Evolutionary conservation across 2,329 filamentous ascomycete species (phyloP).

Genomic region (Akanthomyces uredinophilus): DNA sequence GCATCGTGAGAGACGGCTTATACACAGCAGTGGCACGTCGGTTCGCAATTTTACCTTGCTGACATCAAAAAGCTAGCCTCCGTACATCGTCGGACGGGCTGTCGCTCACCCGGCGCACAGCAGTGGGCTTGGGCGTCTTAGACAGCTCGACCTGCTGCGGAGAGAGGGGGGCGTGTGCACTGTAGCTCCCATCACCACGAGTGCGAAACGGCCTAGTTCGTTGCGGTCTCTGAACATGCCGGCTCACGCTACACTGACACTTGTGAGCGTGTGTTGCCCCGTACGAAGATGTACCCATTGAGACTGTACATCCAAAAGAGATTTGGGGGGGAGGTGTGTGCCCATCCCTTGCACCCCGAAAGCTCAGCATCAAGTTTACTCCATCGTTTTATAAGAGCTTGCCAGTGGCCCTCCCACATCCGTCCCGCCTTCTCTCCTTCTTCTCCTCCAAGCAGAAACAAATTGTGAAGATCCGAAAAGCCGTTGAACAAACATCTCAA

Average conservation of each 20-base stretch:
- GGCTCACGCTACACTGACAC: background rate
- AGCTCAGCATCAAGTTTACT: background rate
- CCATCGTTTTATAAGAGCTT: constrained; percentile 6
- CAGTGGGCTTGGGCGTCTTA: background rate
- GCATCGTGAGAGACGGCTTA: background rate
- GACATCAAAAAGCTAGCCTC: background rate
- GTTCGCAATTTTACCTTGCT: background rate
- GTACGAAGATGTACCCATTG: background rate
- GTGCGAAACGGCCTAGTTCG: background rate
- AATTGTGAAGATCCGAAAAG: background rate
- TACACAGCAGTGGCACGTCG: background rate
- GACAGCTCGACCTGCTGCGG: background rate
- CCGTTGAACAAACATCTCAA: background rate
- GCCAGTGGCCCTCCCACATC: background rate
- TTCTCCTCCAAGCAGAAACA: background rate
- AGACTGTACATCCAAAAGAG: background rate
- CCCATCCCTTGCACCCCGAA: background rate
- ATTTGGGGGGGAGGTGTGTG: background rate
- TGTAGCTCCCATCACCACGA: background rate
- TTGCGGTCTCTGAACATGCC: background rate
- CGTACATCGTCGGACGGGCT: constrained; percentile 7
- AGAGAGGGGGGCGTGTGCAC: background rate
- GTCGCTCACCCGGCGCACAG: constrained; percentile 1
- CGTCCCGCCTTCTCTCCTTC: background rate
- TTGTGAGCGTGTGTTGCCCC: background rate